These are phyloP conservation scores for Phragmites australis DNA, from an alignment of 176 grass and related monocot genomes.

Conservation along the genomic window DNA sequence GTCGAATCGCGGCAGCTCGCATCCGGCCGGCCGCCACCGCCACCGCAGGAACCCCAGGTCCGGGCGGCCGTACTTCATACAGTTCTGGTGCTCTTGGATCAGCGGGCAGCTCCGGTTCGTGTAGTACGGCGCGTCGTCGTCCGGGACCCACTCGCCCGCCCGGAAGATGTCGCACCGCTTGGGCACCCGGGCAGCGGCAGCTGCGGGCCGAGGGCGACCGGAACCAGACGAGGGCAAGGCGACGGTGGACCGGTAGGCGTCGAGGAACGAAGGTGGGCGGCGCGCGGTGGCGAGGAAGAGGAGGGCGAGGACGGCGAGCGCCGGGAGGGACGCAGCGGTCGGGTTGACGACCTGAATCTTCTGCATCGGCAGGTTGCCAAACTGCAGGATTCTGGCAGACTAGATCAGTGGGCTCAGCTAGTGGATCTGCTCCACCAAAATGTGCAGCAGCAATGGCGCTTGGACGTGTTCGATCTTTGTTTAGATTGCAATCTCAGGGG, in stretches of 20 bases:
- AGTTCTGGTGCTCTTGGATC: conserved; percentile 91
- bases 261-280: not conserved
- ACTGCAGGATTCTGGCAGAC: not conserved
- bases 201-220: not conserved
- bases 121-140: conserved; percentile 51
- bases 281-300: conserved; percentile 26
- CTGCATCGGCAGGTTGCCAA: not conserved
- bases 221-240: not conserved
- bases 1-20: conserved; percentile 68
- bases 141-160: conserved; percentile 46
- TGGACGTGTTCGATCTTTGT: not conserved
- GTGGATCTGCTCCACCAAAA: too few species aligned
- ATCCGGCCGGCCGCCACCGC: conserved; percentile 54
- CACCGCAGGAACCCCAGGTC: conserved; percentile 59
- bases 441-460: too few species aligned
- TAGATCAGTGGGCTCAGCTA: too few species aligned
- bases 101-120: conserved; percentile 51
- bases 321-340: conserved; percentile 19
- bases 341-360: conserved; percentile 38
- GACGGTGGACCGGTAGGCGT: not conserved
- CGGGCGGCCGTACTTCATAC: conserved; percentile 70
- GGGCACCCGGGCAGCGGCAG: not conserved
- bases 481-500: not conserved
- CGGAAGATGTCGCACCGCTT: conserved; percentile 47
- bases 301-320: not conserved